phyloP scores from a whole-genome alignment of 2,329 filamentous ascomycete species.

The Ceratocystis cacaofunesta region DNA sequence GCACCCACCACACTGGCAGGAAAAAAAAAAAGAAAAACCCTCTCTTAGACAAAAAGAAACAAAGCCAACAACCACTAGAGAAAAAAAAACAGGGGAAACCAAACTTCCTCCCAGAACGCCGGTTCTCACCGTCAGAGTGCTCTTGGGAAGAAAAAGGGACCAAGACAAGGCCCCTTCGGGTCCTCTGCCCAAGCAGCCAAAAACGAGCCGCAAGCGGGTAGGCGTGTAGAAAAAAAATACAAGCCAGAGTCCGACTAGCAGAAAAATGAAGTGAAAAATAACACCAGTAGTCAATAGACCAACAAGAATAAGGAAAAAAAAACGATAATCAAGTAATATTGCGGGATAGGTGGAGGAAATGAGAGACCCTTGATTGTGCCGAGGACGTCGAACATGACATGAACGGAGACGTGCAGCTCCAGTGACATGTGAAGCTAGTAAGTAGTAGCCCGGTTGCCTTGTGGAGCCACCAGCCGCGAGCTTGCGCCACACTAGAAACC shows the following conservation, averaged over 20 bases:
- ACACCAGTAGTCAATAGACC: neutral
- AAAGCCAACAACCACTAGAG: neutral
- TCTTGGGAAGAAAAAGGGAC: neutral
- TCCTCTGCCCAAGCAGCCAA: neutral
- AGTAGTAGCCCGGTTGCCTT: too few species aligned
- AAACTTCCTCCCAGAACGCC: neutral
- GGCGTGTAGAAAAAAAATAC: neutral
- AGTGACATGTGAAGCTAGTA: too few species aligned
- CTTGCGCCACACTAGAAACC: neutral
- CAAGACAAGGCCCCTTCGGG: too few species aligned
- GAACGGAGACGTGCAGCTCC: too few species aligned
- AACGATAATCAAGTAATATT: too few species aligned
- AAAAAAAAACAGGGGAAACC: neutral
- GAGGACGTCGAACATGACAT: too few species aligned
- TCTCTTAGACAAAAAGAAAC: neutral
- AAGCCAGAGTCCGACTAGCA: neutral
- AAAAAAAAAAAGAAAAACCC: neutral
- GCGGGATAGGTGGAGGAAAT: too few species aligned
- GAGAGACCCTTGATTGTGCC: too few species aligned
- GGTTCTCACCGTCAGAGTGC: neutral
- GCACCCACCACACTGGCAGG: too few species aligned
- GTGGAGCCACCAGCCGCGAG: too few species aligned
- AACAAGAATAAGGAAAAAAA: too few species aligned
- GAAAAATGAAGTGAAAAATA: neutral
- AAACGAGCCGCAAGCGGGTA: neutral